Percentiles rank a stretch among this genome's conserved stretches.
Conservation (phyloP, 2,329 filamentous ascomycete genomes). For the Cadophora sp. region DNA sequence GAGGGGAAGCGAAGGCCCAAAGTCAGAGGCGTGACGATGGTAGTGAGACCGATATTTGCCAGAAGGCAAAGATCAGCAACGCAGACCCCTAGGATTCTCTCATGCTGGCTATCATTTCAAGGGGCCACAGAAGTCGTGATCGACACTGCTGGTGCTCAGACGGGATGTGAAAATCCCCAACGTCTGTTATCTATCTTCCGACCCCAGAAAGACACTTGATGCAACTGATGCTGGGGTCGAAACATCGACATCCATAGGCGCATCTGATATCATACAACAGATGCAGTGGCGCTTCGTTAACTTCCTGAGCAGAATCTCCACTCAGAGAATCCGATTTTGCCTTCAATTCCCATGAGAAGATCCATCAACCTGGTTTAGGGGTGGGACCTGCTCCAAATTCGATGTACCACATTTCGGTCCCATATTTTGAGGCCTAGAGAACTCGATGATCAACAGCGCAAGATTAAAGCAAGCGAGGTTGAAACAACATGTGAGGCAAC, state of each 20-base stretch:
- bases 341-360: neutral
- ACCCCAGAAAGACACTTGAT: constrained; percentile 2
- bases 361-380: neutral
- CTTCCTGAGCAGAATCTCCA: neutral
- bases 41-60: neutral
- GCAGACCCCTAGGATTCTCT: neutral
- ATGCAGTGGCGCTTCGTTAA: neutral
- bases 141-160: constrained; percentile 16
- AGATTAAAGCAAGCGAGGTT: neutral
- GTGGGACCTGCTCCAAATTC: neutral
- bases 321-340: neutral
- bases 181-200: neutral
- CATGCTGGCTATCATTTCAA: neutral
- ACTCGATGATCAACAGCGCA: neutral
- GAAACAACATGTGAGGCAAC: neutral
- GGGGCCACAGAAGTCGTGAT: constrained; percentile 16
- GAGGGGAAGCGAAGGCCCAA: neutral
- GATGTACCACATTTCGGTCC: neutral
- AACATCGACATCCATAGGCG: neutral
- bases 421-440: neutral
- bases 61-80: constrained; percentile 3
- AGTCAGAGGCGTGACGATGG: neutral
- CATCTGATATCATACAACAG: constrained; percentile 1
- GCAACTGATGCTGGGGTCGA: neutral
- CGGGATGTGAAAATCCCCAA: constrained; percentile 12